These are phyloP conservation scores for Cornus florida DNA, from an alignment of 148 eudicot species.

Conservation along the genomic window DNA sequence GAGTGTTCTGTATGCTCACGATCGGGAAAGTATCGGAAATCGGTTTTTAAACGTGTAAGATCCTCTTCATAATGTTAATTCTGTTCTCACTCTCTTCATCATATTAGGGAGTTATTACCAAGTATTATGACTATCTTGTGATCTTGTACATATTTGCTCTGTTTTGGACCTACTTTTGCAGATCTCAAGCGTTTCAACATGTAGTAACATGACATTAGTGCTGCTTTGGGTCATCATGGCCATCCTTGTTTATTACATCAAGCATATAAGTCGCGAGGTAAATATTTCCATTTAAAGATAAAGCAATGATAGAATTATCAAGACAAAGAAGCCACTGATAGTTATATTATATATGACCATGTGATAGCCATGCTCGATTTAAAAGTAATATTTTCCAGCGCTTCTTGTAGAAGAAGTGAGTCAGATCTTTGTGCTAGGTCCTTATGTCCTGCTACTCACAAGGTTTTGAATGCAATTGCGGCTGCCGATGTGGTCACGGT, in stretches of 20 bases:
- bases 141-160: background rate
- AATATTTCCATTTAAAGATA: background rate
- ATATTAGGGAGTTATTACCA: background rate
- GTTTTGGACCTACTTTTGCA: slow-evolving; percentile 24
- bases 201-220: slow-evolving; percentile 76
- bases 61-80: background rate
- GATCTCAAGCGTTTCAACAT: slow-evolving; percentile 76
- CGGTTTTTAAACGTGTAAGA: slow-evolving; percentile 65
- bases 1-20: slow-evolving; percentile 73
- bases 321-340: no score
- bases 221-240: slow-evolving; percentile 88
- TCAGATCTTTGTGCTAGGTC: background rate
- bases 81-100: background rate
- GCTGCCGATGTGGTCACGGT: no score
- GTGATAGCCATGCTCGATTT: background rate
- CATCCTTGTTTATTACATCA: slow-evolving; percentile 70
- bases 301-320: no score
- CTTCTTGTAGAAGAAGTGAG: slow-evolving; percentile 2
- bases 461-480: background rate
- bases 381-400: background rate
- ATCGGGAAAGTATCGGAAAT: slow-evolving; percentile 88
- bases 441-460: background rate
- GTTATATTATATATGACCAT: background rate
- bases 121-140: background rate
- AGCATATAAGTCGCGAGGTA: slow-evolving; percentile 82